Conservation (phyloP, 345 rosid species). For the Physaria fendleri region DNA sequence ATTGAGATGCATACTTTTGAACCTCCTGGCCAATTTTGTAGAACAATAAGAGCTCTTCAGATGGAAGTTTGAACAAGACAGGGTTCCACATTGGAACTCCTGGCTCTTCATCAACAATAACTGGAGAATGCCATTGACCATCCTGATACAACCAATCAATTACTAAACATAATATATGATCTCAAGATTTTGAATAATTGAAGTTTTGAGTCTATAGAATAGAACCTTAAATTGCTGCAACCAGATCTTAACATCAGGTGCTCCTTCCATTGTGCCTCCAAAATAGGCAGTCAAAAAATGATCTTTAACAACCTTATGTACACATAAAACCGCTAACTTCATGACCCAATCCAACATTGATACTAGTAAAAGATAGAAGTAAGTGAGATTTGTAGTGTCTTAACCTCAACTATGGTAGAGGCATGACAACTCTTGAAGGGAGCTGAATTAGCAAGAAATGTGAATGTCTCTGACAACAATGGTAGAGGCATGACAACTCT, state of each 20-base stretch:
- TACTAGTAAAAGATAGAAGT: not conserved
- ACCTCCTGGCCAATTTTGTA: slow-evolving; percentile 82
- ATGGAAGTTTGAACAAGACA: slow-evolving; percentile 68
- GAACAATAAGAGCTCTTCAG: slow-evolving; percentile 72
- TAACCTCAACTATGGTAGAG: slow-evolving; percentile 80
- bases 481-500: slow-evolving; percentile 89
- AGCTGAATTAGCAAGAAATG: slow-evolving; percentile 56
- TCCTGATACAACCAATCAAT: slow-evolving; percentile 36
- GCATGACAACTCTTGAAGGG: slow-evolving; percentile 91
- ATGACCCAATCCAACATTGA: not conserved
- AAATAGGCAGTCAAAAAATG: slow-evolving; percentile 72
- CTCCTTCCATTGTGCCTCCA: slow-evolving; percentile 27
- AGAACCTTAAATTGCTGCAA: slow-evolving; percentile 48
- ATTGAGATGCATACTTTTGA: slow-evolving; percentile 54
- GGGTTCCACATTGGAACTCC: slow-evolving; percentile 91
- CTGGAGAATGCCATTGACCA: slow-evolving; percentile 57
- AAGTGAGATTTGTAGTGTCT: slow-evolving; percentile 1
- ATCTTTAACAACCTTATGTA: slow-evolving; percentile 44
- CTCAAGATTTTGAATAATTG: not conserved
- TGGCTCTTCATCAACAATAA: slow-evolving; percentile 55
- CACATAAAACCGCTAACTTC: not conserved
- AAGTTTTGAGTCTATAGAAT: no score
- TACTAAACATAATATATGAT: not conserved
- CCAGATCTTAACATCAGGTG: slow-evolving; percentile 37
- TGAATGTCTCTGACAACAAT: no score